Base-by-base conservation (phyloP, 805 yeast genomes). In the Cyberlindnera subsufficiens region DNA sequence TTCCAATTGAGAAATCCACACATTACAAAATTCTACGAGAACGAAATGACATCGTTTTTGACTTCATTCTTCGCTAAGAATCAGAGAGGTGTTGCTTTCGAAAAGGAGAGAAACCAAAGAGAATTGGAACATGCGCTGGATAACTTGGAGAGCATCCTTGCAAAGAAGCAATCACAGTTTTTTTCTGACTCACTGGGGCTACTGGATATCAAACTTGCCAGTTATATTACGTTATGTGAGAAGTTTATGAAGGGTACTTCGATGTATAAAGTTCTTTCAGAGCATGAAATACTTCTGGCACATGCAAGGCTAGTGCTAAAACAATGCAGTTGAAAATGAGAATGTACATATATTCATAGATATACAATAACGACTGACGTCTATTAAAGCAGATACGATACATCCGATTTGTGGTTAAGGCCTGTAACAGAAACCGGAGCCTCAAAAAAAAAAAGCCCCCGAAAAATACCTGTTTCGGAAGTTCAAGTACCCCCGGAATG, bases 1-100 rank as follows among this genome's bases (percentile, higher is more conserved):
- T 69, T 65, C 49, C 40, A 62, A 34, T 22, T 64, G 34, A 64
- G 77, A 50, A 67, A 72, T 44, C 64, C 64, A 6, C 59, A 50
- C 32, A 50, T 59, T 2, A 41, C 64, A 5, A 49, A 50, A 17
- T 22, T 45, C 19, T 39, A 32, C 47, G 33, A 46, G 32, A 9
- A 37, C 36, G 38, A 40, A 7, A 17, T 16, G 29, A 5, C 39
- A 15, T 20, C 38, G 22, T 35, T 31, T 35, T 36, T 43, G 9
- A 20, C 37, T 35, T 36, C 34, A 25, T 6, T 34, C 25, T 27
- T 44, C 4, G 52, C 54, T 20, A 42, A 32, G 10, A 33, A 27
- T 3, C 4, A 30, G 15, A 52, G 39, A 17, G 49, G 47, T 7
- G 38, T 52, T 3, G 36, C 42, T 2, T 42, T 35, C 19, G 56